Conservation (phyloP, 768 basidiomycete species). For the Boletus edulis region DNA sequence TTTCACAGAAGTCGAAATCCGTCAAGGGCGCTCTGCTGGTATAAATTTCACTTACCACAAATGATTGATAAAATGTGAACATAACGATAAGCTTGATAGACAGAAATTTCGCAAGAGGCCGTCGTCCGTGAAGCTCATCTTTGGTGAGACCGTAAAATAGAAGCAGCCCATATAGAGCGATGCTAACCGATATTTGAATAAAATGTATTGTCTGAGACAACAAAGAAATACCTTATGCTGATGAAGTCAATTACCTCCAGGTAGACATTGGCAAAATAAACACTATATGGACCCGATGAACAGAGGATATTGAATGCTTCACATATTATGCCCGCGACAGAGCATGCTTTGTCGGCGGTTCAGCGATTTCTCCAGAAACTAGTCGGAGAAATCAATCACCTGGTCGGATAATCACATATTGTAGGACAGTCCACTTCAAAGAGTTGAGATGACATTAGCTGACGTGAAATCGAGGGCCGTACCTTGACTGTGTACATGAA, state of each 20-base stretch:
- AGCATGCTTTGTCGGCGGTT: slow-evolving; percentile 26
- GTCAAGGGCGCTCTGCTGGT: neutral
- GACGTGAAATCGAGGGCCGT: slow-evolving; percentile 1
- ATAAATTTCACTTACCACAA: slow-evolving; percentile 50
- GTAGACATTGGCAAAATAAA: slow-evolving; percentile 66
- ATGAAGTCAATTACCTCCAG: slow-evolving; percentile 72
- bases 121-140: slow-evolving; percentile 71
- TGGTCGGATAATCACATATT: slow-evolving; percentile 79
- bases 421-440: slow-evolving; percentile 77
- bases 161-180: slow-evolving; percentile 84
- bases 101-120: slow-evolving; percentile 83
- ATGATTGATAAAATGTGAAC: slow-evolving; percentile 86
- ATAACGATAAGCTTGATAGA: slow-evolving; percentile 85
- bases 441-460: neutral
- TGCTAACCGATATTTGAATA: slow-evolving; percentile 35
- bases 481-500: slow-evolving; percentile 91
- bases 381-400: slow-evolving; percentile 22
- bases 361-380: neutral
- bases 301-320: slow-evolving; percentile 70
- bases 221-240: slow-evolving; percentile 64
- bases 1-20: slow-evolving; percentile 2
- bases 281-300: slow-evolving; percentile 54
- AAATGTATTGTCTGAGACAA: neutral
- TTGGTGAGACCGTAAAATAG: slow-evolving; percentile 81
- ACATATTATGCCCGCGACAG: slow-evolving; percentile 78